Percentiles rank a stretch among this genome's conserved stretches.
Conservation (phyloP, 805 yeast species). For the Suhomyces tanzawaensis region DNA sequence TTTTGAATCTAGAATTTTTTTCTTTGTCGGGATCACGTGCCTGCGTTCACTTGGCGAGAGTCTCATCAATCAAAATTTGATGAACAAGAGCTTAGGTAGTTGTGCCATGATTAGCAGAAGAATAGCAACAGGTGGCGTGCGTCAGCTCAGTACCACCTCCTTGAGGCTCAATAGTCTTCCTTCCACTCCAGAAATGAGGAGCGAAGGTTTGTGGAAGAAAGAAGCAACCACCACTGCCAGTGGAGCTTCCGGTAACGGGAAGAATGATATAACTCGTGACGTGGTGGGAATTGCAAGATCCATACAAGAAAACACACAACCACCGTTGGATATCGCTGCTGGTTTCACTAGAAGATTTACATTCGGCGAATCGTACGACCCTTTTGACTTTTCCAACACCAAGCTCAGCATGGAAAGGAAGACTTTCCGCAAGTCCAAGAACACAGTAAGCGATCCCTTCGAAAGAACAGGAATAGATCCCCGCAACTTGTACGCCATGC, state of each 20-base stretch:
- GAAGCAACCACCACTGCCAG: conserved; percentile 13
- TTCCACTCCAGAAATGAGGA: conserved; percentile 33
- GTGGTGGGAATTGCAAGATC: conserved; percentile 36
- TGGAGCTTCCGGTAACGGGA: conserved; percentile 7
- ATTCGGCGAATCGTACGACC: conserved; percentile 54
- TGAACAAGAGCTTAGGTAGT: neutral
- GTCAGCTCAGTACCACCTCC: conserved; percentile 2
- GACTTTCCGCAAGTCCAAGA: conserved; percentile 17
- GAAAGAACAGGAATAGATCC: conserved; percentile 61
- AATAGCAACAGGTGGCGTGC: conserved; percentile 1
- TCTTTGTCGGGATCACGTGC: conserved; percentile 5
- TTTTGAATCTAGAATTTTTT: neutral
- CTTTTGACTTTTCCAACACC: conserved; percentile 17
- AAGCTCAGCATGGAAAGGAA: conserved; percentile 51
- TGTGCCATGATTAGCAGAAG: neutral
- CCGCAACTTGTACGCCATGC: conserved; percentile 66
- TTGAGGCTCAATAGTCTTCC: conserved; percentile 17
- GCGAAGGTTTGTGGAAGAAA: conserved; percentile 26
- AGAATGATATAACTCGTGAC: conserved; percentile 22
- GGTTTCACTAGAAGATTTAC: conserved; percentile 40
- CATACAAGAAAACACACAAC: conserved; percentile 27
- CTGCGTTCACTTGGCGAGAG: neutral
- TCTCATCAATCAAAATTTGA: neutral
- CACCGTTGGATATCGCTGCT: conserved; percentile 33
- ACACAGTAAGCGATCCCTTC: conserved; percentile 33